Base-by-base conservation (phyloP, 148 eudicot genomes). In the Hydrangea macrophylla region DNA sequence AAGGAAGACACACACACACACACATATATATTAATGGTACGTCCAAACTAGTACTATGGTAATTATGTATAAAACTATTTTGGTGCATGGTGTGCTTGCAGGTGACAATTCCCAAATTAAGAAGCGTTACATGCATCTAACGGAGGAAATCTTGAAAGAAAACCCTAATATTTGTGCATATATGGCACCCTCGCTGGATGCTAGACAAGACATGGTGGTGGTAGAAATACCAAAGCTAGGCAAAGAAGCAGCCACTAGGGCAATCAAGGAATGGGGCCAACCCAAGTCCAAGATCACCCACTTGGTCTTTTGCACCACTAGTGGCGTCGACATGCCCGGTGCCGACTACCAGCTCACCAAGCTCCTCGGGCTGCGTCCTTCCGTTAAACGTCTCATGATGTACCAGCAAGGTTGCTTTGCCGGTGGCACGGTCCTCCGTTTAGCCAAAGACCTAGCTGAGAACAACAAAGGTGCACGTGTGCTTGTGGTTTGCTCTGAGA, bases 271-370 rank as follows among this genome's bases (percentile, higher is more conserved):
- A n/a, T n/a, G n/a, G n/a, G n/a, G n/a, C n/a, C n/a, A n/a, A n/a
- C n/a, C n/a, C n/a, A n/a, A n/a, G n/a, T n/a, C n/a, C n/a, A n/a
- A n/a, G n/a, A n/a, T n/a, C n/a, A n/a, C n/a, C n/a, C n/a, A n/a
- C n/a, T n/a, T n/a, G n/a, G n/a, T n/a, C n/a, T n/a, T n/a, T n/a
- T n/a, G n/a, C n/a, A n/a, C n/a, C n/a, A n/a, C n/a, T n/a, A n/a
- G n/a, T n/a, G n/a, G n/a, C n/a, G n/a, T n/a, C n/a, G n/a, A 73
- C 82, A 79, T 79, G 82, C 82, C 82, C 28, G 79, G 76, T 15
- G 76, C 76, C 37, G 82, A 79, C 76, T 79, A 75, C 72, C 82
- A 79, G 76, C 82, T 79, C 57, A 75, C 79, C 65, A 79, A 79
- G 63, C 82, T 79, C 70, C 78, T 79, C 31, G 82, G 82, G 8